phyloP scores from a whole-genome alignment of 208 protist species.

The Naegleria lovaniensis region DNA sequence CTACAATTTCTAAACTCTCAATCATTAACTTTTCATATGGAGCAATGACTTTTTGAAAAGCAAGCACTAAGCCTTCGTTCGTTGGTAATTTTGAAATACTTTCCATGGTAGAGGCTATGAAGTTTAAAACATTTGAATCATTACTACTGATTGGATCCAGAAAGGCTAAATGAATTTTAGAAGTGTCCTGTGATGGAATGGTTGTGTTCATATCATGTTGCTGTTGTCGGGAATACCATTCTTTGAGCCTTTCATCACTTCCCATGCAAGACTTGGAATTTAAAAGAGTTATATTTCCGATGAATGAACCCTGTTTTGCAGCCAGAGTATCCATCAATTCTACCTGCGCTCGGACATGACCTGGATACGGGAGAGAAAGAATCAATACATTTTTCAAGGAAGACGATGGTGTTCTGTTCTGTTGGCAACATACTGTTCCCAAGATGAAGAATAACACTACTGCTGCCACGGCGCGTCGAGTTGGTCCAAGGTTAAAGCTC shows the following conservation, averaged over 20 bases:
- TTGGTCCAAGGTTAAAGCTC: too few relatives aligned
- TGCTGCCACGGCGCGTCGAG: too few relatives aligned
- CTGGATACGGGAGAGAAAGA: not conserved
- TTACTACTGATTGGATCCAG: not conserved
- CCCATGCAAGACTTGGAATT: not conserved
- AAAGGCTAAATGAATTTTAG: not conserved
- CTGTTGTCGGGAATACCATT: not conserved
- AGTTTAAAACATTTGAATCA: too few relatives aligned
- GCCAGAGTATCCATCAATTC: not conserved
- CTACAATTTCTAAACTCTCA: not conserved
- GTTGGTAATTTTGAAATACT: too few relatives aligned
- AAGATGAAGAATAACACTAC: too few relatives aligned
- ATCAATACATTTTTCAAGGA: not conserved
- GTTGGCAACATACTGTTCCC: too few relatives aligned
- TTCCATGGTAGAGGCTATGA: too few relatives aligned
- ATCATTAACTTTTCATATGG: not conserved
- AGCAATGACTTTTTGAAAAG: not conserved
- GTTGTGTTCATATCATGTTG: not conserved
- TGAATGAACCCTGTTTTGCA: not conserved
- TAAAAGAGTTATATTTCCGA: not conserved
- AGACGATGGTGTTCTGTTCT: too few relatives aligned
- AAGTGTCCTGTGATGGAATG: too few relatives aligned
- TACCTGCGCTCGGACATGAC: not conserved
- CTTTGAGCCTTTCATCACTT: not conserved
- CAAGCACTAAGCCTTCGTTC: not conserved